A percentile compares a stretch with the other conserved stretches of the same genome.
Conservation (phyloP, 192 early-diverging fungal genomes). For the Backusella luteola region DNA sequence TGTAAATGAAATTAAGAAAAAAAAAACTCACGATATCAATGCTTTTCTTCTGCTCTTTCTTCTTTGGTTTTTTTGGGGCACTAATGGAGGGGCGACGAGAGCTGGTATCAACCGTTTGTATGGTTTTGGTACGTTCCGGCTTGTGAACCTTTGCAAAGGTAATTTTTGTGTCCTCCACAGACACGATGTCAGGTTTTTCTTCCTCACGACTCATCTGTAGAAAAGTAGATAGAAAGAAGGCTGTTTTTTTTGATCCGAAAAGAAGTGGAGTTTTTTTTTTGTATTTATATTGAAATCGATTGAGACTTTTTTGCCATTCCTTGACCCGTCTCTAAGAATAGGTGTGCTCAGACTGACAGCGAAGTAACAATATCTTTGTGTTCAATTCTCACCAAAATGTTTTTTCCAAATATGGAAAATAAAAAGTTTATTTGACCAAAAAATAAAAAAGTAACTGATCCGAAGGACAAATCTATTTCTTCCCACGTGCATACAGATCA, state of each 20-base stretch:
- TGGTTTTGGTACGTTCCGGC: constrained; percentile 24
- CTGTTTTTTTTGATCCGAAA: background rate
- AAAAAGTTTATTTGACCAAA: constrained; percentile 1
- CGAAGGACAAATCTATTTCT: background rate
- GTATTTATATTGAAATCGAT: background rate
- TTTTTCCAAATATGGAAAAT: background rate
- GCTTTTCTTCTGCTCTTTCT: constrained; percentile 23
- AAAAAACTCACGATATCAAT: constrained; percentile 52
- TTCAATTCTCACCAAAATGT: background rate
- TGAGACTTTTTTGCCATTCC: constrained; percentile 8
- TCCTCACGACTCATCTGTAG: background rate
- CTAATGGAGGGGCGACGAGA: constrained; percentile 26
- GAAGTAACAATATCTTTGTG: background rate
- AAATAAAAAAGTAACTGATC: background rate
- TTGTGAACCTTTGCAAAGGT: constrained; percentile 21
- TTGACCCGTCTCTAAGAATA: background rate
- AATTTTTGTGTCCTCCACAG: constrained; percentile 22
- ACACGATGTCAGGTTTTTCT: background rate
- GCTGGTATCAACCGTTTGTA: constrained; percentile 20
- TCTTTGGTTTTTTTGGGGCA: constrained; percentile 23
- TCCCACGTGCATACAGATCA: background rate
- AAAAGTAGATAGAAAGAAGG: background rate
- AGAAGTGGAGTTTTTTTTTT: background rate
- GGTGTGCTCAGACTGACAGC: background rate
- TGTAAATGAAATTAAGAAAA: background rate